A percentile compares a stretch with the other conserved stretches of the same genome.
These are phyloP conservation scores for Yarrowia galli DNA, from an alignment of 1,139 yeast species.

Conservation along the genomic window DNA sequence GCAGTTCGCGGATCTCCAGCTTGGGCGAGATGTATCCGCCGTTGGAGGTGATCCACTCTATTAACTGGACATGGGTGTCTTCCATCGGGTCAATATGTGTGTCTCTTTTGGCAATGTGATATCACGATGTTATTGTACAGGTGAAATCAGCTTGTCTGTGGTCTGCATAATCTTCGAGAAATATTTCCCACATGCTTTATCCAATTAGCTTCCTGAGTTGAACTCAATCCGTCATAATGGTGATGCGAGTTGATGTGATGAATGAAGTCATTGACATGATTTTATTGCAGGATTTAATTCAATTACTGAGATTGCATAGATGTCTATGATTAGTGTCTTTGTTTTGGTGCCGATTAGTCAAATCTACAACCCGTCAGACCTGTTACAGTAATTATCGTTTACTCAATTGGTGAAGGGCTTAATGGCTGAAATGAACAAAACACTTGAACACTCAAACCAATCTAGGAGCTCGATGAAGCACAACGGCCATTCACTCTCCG, in stretches of 20 bases:
- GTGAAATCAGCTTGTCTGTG: not conserved
- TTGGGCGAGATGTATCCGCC: constrained; percentile 45
- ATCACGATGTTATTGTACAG: constrained; percentile 5
- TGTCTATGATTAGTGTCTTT: not conserved
- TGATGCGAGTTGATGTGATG: not conserved
- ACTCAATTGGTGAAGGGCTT: no score
- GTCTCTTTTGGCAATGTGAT: not conserved
- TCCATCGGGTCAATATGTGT: constrained; percentile 16
- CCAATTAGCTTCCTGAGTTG: not conserved
- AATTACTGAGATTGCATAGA: not conserved
- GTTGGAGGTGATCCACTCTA: constrained; percentile 43
- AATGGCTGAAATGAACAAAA: no score
- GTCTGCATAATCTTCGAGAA: constrained; percentile 30
- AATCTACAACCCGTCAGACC: no score
- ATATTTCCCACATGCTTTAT: constrained; percentile 4
- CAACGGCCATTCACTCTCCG: no score
- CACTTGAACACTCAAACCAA: no score
- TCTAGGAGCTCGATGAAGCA: no score
- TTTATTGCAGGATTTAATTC: not conserved
- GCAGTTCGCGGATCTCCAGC: constrained; percentile 50
- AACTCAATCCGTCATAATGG: not conserved
- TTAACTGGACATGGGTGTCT: constrained; percentile 14
- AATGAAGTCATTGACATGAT: not conserved
- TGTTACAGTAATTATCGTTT: no score
- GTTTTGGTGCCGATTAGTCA: not conserved